A percentile compares a stretch with the other conserved stretches of the same genome.
Evolutionary conservation across 805 yeast genomes (phyloP).

Genomic region (Peterozyma toletana): DNA sequence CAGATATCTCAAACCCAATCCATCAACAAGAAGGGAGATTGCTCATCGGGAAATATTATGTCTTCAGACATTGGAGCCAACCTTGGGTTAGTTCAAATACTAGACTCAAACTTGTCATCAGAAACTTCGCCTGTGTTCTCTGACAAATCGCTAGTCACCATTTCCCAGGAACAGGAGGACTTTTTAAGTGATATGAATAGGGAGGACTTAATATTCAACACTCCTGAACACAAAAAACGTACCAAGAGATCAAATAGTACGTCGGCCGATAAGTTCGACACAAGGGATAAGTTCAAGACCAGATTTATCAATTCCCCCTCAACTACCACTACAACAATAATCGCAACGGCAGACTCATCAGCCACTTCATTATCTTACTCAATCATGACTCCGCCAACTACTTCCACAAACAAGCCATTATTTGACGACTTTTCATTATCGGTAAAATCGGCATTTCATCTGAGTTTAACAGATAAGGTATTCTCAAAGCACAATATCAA

Average conservation of each 20-base stretch:
- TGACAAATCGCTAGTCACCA: background rate
- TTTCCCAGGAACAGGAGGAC: constrained; percentile 6
- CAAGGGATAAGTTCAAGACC: constrained; percentile 7
- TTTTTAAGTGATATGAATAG: background rate
- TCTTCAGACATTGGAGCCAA: background rate
- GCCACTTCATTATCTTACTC: background rate
- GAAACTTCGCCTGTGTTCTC: too few relatives aligned
- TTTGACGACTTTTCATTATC: background rate
- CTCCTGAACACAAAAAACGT: constrained; percentile 2
- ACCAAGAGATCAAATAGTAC: constrained; percentile 7
- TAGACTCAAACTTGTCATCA: too few relatives aligned
- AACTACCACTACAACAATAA: background rate
- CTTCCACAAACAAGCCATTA: background rate
- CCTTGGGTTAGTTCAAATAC: background rate
- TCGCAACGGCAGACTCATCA: background rate
- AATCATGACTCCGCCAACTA: background rate
- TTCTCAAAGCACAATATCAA: background rate
- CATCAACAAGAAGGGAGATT: too few relatives aligned
- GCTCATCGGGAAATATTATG: background rate
- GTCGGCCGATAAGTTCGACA: constrained; percentile 2
- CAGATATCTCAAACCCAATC: too few relatives aligned
- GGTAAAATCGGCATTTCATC: background rate
- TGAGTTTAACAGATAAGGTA: background rate
- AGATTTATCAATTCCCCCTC: background rate
- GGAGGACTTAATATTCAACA: background rate